Percentiles rank a stretch among this genome's conserved stretches.
These are phyloP conservation scores for Angomonas desouzai DNA, from an alignment of 208 protist genomes.

Conservation along the genomic window DNA sequence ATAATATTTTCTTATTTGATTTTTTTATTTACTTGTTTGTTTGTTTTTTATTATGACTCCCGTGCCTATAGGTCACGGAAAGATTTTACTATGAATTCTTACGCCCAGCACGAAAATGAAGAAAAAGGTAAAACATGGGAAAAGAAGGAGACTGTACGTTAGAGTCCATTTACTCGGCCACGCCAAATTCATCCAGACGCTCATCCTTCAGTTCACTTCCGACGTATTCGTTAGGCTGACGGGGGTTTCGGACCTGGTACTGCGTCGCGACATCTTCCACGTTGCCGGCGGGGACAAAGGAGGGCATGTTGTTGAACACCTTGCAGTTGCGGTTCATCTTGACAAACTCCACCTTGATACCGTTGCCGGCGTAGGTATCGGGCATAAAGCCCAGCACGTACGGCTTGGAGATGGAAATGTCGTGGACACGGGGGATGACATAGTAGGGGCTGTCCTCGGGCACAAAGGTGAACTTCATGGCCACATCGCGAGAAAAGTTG, in stretches of 20 bases:
- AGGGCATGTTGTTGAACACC: constrained; percentile 76
- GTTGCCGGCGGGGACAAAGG: constrained; percentile 43
- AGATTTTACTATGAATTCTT: neutral
- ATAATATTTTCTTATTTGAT: neutral
- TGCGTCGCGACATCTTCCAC: constrained; percentile 48
- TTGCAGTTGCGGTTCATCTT: constrained; percentile 52
- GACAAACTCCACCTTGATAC: constrained; percentile 68
- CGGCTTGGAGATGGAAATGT: constrained; percentile 39
- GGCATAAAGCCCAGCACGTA: constrained; percentile 69
- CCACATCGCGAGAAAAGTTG: constrained; percentile 73
- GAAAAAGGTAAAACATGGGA: neutral
- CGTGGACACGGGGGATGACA: constrained; percentile 68
- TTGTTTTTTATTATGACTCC: neutral
- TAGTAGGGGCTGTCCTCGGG: constrained; percentile 73
- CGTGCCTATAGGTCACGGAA: neutral
- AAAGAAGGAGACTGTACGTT: neutral
- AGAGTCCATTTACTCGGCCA: constrained; percentile 29
- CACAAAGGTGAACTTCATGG: constrained; percentile 59
- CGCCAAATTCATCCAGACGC: constrained; percentile 58
- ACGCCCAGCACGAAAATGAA: neutral
- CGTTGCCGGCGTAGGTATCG: constrained; percentile 70
- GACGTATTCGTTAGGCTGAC: constrained; percentile 52
- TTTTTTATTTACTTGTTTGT: neutral
- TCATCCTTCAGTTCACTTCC: constrained; percentile 59
- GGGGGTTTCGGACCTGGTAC: constrained; percentile 70